Base-by-base conservation (phyloP, 2,329 filamentous ascomycete genomes). In the Fusarium sp. region DNA sequence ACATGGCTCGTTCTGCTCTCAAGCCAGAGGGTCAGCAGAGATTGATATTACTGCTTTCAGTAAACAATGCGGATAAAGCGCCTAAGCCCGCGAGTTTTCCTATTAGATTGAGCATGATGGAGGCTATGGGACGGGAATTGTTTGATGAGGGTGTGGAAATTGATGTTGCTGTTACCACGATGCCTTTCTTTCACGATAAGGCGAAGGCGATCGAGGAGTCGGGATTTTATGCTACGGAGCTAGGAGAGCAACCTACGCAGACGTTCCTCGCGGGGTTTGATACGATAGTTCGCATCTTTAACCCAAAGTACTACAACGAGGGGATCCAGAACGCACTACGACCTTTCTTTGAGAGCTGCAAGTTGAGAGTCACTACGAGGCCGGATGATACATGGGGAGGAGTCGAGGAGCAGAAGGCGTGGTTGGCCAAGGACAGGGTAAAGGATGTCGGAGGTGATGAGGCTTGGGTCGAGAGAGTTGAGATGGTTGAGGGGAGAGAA, bases 141-240 rank as follows among this genome's bases (percentile, higher is more conserved):
- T 78, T 83, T 4, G 57, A 61, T 27, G 58, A 42, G 6, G 73
- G 67, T 7, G 46, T 78, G 1, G 78, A 81, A 29, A 79, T 90
- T 7, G 92, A 94, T 70, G 85, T 95, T 40, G 92, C 85, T 3
- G 84, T 96, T 3, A 93, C 91, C 0, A 91, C 86, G 37, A 84
- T 87, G 73, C 90, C 92, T 1, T 94, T 91, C 76, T 96, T 95
- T 74, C 88, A 88, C 61, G 89, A 91, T 74, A 95, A 95, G 80
- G 88, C 88, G 10, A 71, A 75, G 14, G 88, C 87, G 2, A 88
- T 94, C 29, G 80, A 83, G 0, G 74, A 77, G 11, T 78, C 79
- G 1, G 80, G 81, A 0, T 81, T 82, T 40, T 89, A 87, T 16
- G 30, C 27, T 69, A 22, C 40, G 9, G n/a, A 34, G 9, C 59